Conservation (phyloP, 371 early-diverging fungal species). For the Choanephora cucurbitarum region DNA sequence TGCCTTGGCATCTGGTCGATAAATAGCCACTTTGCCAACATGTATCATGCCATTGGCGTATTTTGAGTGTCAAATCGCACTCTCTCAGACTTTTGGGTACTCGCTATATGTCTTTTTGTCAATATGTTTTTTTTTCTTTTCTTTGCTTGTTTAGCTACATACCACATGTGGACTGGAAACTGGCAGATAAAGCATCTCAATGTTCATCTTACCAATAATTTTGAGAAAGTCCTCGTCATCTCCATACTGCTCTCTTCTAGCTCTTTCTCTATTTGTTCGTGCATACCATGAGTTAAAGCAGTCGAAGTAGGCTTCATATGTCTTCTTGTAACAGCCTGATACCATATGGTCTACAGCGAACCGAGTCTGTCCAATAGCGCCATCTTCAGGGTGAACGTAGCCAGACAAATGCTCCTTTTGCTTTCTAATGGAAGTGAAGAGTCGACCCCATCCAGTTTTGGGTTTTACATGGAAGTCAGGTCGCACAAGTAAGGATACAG, state of each 20-base stretch:
- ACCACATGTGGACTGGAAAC: slow-evolving; percentile 33
- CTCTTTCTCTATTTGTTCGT: slow-evolving; percentile 25
- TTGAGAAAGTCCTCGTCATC: slow-evolving; percentile 44
- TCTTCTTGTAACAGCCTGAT: slow-evolving; percentile 39
- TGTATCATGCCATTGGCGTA: slow-evolving; percentile 50
- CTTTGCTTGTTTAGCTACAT: too few species aligned
- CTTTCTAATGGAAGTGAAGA: slow-evolving; percentile 35
- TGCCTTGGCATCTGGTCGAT: slow-evolving; percentile 32
- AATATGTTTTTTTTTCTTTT: too few species aligned
- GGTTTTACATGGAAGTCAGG: slow-evolving; percentile 50
- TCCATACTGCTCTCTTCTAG: slow-evolving; percentile 34
- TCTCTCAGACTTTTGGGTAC: slow-evolving; percentile 46
- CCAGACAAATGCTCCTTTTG: slow-evolving; percentile 42
- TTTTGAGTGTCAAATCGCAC: slow-evolving; percentile 45
- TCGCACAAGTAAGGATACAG: slow-evolving; percentile 49
- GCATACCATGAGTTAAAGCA: slow-evolving; percentile 52
- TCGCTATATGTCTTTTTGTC: slow-evolving; percentile 28
- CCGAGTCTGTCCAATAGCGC: slow-evolving; percentile 47
- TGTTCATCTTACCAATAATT: slow-evolving; percentile 39
- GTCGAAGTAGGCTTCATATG: slow-evolving; percentile 39
- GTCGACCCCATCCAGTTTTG: slow-evolving; percentile 27
- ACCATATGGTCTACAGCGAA: slow-evolving; percentile 47
- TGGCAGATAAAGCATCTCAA: slow-evolving; percentile 45
- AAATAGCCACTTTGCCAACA: slow-evolving; percentile 45
- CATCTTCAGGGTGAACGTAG: slow-evolving; percentile 48